Evolutionary conservation across 1,284 basidiomycete species (phyloP), one percentile per base, ranked within the genome.

Genomic region (Xanthoconium separans): DNA sequence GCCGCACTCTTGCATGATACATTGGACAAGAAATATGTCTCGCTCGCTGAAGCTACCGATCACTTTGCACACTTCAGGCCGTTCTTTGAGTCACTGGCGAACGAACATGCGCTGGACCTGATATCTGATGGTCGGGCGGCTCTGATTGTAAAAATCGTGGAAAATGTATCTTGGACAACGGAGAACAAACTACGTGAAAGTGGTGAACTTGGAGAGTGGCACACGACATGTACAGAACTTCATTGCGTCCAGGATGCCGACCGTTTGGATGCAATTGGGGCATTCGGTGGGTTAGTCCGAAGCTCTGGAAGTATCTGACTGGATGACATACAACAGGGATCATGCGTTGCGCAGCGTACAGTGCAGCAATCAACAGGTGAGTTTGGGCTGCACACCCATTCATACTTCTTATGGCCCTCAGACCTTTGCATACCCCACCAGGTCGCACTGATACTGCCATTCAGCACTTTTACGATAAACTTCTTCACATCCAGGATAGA

Each of bases 231-330:
- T 62, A 53, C 77, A 1, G 95, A 97, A 67, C 77, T 97, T 44
- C 89, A 92, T 67, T 95, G 91, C 57, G 93, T 96, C 0, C 93
- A 95, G 69, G 95, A 98, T 68, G 93, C 93, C 0, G 95, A 97
- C 67, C 79, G 94, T 42, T 72, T 98, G 15, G 95, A 98, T 68
- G 92, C 93, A 1, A 94, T 98, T 45, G 95, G 95, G 2, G 90
- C 89, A 6, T 89, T 96, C 57, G 94, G 93, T 91, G 58, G 41
- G 78, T 20, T 18, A 20, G 31, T 20, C 18, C 33, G 34, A 33
- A 22, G 15, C 20, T 39, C 11, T n/a, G 30, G 42, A 16, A 41
- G 27, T 24, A 13, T 24, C 31, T 50, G n/a, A 41, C 39, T 44
- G 30, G 43, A 43, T 29, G 31, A 37, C 6, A 22, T 33, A 6